These are phyloP conservation scores for Fremontodendron californicum DNA, from an alignment of 345 rosid genomes.

Conservation along the genomic window DNA sequence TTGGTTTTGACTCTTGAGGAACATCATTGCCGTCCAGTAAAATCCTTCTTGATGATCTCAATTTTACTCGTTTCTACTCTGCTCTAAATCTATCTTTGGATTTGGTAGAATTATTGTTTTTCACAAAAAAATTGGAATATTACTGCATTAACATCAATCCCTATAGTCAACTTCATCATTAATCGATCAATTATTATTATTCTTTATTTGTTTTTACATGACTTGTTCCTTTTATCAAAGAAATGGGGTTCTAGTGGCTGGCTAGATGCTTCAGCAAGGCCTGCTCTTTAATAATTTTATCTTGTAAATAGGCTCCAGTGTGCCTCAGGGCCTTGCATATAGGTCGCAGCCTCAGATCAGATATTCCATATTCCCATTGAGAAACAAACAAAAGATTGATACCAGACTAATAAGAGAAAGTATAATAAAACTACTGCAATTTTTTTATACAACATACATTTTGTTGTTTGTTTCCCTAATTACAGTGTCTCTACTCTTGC, in stretches of 20 bases:
- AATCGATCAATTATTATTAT: not conserved
- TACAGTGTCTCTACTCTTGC: not conserved
- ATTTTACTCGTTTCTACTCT: not conserved
- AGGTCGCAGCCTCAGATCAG: not conserved
- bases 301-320: too few relatives aligned
- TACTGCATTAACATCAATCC: not conserved
- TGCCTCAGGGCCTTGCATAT: not conserved
- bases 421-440: not conserved
- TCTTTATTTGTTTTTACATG: not conserved
- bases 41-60: too few relatives aligned
- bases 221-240: not conserved
- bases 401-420: not conserved
- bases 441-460: not conserved
- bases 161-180: not conserved
- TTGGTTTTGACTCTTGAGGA: too few relatives aligned
- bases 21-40: too few relatives aligned
- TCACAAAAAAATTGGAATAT: not conserved
- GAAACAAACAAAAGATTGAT: not conserved
- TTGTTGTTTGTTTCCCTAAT: not conserved
- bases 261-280: not conserved
- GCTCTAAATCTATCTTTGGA: not conserved
- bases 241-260: not conserved
- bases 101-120: not conserved
- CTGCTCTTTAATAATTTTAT: too few relatives aligned
- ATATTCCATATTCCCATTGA: not conserved